Evolutionary conservation across 306 rosid genomes (phyloP).

Genomic region (Amphicarpaea edgeworthii): DNA sequence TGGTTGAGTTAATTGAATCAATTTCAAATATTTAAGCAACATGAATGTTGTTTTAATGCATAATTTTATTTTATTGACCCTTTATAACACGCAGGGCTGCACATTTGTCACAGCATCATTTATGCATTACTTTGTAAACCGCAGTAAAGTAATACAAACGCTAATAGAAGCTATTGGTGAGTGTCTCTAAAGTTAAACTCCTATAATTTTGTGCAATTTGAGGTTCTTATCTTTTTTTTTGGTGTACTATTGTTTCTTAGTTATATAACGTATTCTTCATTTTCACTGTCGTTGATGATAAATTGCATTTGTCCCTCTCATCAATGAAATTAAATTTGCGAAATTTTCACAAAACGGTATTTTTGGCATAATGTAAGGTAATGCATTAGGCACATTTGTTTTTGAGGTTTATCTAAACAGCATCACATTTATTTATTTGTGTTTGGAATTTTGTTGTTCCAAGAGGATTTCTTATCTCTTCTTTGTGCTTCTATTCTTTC

Average conservation of each 20-base stretch:
- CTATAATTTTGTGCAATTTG: constrained; percentile 8
- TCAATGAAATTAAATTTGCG: constrained; percentile 13
- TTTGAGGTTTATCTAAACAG: constrained; percentile 19
- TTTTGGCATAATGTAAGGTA: not conserved
- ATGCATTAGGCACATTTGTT: not conserved
- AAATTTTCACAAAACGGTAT: not conserved
- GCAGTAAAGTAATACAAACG: constrained; percentile 66
- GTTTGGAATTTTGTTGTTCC: constrained; percentile 6
- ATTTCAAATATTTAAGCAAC: constrained; percentile 24
- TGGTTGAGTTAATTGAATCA: constrained; percentile 15
- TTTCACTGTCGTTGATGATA: constrained; percentile 18
- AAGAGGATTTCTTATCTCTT: constrained; percentile 7
- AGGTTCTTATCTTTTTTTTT: not conserved
- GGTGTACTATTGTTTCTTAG: not conserved
- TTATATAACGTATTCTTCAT: constrained; percentile 4
- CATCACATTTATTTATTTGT: too few species aligned
- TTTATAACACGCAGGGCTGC: constrained; percentile 76
- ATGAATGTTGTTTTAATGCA: constrained; percentile 18
- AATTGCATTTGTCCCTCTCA: constrained; percentile 11
- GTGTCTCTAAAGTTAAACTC: constrained; percentile 37
- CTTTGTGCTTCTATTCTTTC: constrained; percentile 35
- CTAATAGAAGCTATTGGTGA: constrained; percentile 92
- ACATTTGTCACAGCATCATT: constrained; percentile 61
- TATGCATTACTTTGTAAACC: constrained; percentile 60
- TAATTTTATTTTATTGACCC: constrained; percentile 37